Evolutionary conservation across 176 grass and related monocot species (phyloP).

Genomic region (Luzula sylvatica): DNA sequence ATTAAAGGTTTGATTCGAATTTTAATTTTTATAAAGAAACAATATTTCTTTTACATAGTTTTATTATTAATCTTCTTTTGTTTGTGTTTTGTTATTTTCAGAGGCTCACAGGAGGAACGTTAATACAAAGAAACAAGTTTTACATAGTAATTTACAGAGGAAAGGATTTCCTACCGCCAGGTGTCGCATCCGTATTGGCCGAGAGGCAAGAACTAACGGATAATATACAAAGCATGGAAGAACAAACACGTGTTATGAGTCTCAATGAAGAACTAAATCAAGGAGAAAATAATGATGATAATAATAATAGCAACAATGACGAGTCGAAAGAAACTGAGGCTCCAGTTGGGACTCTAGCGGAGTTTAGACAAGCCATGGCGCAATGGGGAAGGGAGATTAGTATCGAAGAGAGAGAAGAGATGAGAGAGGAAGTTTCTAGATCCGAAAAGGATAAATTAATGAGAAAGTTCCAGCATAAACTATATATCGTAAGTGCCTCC

Average conservation of each 20-base stretch:
- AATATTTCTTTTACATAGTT: neutral
- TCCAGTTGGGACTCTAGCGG: constrained; percentile 76
- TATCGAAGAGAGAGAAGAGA: constrained; percentile 54
- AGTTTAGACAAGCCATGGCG: constrained; percentile 85
- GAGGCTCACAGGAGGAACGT: constrained; percentile 76
- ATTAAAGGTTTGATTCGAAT: constrained; percentile 49
- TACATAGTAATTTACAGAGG: constrained; percentile 95
- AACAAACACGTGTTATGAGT: constrained; percentile 47
- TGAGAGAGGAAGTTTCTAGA: constrained; percentile 83
- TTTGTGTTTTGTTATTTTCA: constrained; percentile 16
- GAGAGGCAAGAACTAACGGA: constrained; percentile 85
- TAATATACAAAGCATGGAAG: constrained; percentile 71
- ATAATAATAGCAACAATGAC: constrained; percentile 9
- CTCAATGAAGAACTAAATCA: constrained; percentile 22
- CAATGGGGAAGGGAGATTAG: constrained; percentile 85
- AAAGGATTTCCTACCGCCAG: constrained; percentile 82
- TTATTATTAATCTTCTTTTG: constrained; percentile 15
- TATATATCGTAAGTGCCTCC: constrained; percentile 64
- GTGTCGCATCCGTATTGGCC: constrained; percentile 49
- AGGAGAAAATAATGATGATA: neutral
- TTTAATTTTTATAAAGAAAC: too few species aligned
- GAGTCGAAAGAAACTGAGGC: constrained; percentile 19
- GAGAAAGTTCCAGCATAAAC: constrained; percentile 74
- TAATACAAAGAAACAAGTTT: constrained; percentile 91
- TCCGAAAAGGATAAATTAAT: constrained; percentile 57